Evolutionary conservation across 2,329 filamentous ascomycete species (phyloP), one percentile per base, ranked within the genome.

Genomic region (Aspergillus sp.): DNA sequence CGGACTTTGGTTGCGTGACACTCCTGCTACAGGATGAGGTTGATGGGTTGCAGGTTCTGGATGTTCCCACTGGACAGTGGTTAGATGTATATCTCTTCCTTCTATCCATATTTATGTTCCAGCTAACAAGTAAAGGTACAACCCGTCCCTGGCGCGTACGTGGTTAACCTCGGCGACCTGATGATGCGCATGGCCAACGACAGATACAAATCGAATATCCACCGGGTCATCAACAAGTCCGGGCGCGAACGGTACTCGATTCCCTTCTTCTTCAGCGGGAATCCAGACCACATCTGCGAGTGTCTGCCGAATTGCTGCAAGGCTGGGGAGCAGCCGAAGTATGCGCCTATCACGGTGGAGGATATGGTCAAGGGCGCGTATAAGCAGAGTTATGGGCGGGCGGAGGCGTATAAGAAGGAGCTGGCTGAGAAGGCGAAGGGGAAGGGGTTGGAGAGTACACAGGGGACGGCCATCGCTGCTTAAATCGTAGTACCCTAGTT

Each of bases 151-250:
- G 68, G 66, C 5, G 68, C 68, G 5, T 71, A 68, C 41, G 69
- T 73, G 0, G 66, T 74, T 2, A 74, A 74, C 19, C 57, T 73
- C 15, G 71, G 69, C 7, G 72, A 79, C 49, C 61, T 77, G 20
- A 76, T 78, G 65, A 74, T 75, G 73, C 68, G 72, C 20, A 77
- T 75, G 76, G 68, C 70, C 2, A 78, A 78, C 54, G 74, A 77
- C 56, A 68, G 65, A 48, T 79, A 77, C 58, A 74, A 73, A n/a
- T 75, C 71, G 0, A 77, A 76, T 49, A 63, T 72, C 12, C 76
- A 78, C 57, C 71, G 76, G 0, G 76, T 78, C 0, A 78, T 79
- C 51, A 78, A 78, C 61, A 68, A 70, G 48, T 73, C 72, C 11
- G 72, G 71, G 0, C 44, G 59, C 8, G 75, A 79, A 58, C 64